A percentile compares a stretch with the other conserved stretches of the same genome.
phyloP scores from a whole-genome alignment of 768 basidiomycete species.

The Boletellus sp. region DNA sequence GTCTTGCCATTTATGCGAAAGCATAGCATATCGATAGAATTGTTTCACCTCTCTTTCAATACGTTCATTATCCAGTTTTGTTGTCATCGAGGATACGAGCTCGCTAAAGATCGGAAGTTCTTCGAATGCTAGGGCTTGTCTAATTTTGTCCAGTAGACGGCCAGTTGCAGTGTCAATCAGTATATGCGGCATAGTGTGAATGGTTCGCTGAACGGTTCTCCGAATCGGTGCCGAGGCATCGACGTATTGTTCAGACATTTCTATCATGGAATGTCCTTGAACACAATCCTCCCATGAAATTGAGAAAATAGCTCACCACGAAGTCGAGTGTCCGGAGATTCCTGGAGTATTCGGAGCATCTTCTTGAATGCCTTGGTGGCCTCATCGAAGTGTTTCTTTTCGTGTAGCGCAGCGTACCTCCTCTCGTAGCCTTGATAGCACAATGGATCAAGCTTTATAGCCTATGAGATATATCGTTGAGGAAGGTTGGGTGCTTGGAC shows the following conservation, averaged over 20 bases:
- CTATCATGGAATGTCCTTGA: not conserved
- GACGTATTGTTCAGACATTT: not conserved
- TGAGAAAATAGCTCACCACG: not conserved
- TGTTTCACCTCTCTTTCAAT: not conserved
- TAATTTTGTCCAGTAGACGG: not conserved
- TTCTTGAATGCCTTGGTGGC: not conserved
- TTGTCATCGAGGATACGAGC: slow-evolving; percentile 1
- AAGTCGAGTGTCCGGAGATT: not conserved
- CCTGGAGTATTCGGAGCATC: not conserved
- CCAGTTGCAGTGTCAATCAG: not conserved
- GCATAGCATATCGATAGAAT: not conserved
- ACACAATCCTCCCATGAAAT: not conserved
- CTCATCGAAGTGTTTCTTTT: not conserved
- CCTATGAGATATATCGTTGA: not conserved
- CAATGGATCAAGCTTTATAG: not conserved
- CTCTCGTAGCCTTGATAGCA: not conserved
- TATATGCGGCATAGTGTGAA: not conserved
- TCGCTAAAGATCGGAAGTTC: not conserved
- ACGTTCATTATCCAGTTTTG: not conserved
- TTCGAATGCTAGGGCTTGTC: not conserved
- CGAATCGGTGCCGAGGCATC: not conserved
- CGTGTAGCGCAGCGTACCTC: not conserved
- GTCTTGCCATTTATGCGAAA: not conserved
- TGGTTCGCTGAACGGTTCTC: not conserved
- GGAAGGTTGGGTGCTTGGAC: no score